Conservation (phyloP, 495 filamentous ascomycete species). For the Platismatia glauca region DNA sequence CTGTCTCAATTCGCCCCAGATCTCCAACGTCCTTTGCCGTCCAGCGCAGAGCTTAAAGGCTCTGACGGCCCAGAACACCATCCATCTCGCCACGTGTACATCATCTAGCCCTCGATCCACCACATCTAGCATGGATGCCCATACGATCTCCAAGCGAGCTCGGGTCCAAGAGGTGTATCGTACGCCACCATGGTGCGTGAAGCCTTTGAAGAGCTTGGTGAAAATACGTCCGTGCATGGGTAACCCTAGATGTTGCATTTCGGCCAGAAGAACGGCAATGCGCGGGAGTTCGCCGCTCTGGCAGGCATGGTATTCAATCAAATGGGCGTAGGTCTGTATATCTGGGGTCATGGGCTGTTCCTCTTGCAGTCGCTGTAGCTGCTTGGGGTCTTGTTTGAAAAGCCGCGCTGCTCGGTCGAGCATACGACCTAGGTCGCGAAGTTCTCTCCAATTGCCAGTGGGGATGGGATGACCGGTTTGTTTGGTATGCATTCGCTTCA, state of each 20-base stretch:
- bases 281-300: slow-evolving; percentile 48
- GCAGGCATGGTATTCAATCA: slow-evolving; percentile 44
- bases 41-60: slow-evolving; percentile 24
- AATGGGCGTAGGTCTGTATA: slow-evolving; percentile 53
- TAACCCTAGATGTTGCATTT: slow-evolving; percentile 53
- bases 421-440: slow-evolving; percentile 35
- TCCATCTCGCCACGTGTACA: slow-evolving; percentile 21
- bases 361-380: slow-evolving; percentile 42
- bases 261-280: slow-evolving; percentile 49
- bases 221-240: slow-evolving; percentile 54
- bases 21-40: slow-evolving; percentile 17
- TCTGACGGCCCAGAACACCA: slow-evolving; percentile 22
- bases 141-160: slow-evolving; percentile 38
- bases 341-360: slow-evolving; percentile 51
- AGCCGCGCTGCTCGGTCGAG: slow-evolving; percentile 39
- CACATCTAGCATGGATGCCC: slow-evolving; percentile 25
- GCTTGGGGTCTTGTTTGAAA: slow-evolving; percentile 43
- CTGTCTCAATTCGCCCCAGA: slow-evolving; percentile 23
- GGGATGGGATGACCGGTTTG: slow-evolving; percentile 25
- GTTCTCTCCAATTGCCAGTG: slow-evolving; percentile 53
- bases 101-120: slow-evolving; percentile 16
- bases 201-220: slow-evolving; percentile 58
- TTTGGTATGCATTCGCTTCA: slow-evolving; percentile 54
- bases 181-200: slow-evolving; percentile 52
- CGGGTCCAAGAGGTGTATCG: slow-evolving; percentile 52